Conservation (phyloP, 2,329 filamentous ascomycete genomes). For the Colletotrichum noveboracense region DNA sequence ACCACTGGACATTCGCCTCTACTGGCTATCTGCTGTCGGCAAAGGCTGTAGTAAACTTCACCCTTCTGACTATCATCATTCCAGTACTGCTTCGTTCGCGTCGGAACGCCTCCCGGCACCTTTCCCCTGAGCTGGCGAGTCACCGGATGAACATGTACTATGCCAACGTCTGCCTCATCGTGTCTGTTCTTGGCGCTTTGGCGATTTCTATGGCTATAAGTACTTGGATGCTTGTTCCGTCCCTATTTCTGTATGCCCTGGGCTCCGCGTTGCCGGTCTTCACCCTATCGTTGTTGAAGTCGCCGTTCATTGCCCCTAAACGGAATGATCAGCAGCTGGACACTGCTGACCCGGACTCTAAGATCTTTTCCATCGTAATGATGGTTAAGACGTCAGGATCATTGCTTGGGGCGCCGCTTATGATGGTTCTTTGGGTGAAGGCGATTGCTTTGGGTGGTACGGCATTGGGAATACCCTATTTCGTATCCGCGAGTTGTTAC, state of each 20-base stretch:
- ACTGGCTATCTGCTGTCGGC: constrained; percentile 53
- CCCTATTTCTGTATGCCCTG: constrained; percentile 50
- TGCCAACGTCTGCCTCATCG: constrained; percentile 39
- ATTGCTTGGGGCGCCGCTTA: constrained; percentile 50
- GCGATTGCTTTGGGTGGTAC: constrained; percentile 43
- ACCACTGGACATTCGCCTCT: constrained; percentile 49
- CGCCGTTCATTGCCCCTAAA: constrained; percentile 37
- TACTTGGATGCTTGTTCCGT: constrained; percentile 46
- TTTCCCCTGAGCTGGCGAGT: constrained; percentile 25
- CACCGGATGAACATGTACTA: constrained; percentile 37
- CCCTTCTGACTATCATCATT: constrained; percentile 45
- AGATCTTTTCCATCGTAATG: constrained; percentile 57
- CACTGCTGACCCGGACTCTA: constrained; percentile 36
- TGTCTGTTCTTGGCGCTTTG: constrained; percentile 41
- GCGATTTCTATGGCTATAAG: constrained; percentile 44
- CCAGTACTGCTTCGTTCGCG: constrained; percentile 38
- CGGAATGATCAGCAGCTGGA: background rate
- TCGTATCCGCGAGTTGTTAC: constrained; percentile 44
- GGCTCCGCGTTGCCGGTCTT: constrained; percentile 56
- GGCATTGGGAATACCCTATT: constrained; percentile 41
- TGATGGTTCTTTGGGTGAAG: constrained; percentile 52
- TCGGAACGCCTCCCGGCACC: background rate
- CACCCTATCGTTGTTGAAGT: constrained; percentile 52
- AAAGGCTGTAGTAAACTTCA: constrained; percentile 54
- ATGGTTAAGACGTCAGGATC: constrained; percentile 53